Conservation (phyloP, 129 eudicot species). For the Daucus carota region DNA sequence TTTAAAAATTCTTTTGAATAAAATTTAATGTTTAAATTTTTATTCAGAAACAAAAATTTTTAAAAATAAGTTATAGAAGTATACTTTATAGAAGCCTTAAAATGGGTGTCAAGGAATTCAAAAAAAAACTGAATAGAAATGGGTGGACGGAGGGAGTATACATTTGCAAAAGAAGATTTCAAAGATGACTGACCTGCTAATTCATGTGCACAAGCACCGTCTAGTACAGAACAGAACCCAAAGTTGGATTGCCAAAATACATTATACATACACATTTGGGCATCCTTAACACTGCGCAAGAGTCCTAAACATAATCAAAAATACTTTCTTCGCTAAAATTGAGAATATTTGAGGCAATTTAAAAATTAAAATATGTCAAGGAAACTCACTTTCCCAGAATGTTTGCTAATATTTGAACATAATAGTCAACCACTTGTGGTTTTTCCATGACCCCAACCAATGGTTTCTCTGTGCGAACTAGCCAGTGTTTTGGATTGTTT, state of each 20-base stretch:
- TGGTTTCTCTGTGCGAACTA: conserved; percentile 60
- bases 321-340: neutral
- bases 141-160: no score
- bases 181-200: conserved; percentile 43
- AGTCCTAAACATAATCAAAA: neutral
- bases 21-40: no score
- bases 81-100: no score
- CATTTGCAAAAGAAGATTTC: neutral
- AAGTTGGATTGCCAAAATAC: conserved; percentile 54
- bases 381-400: conserved; percentile 66
- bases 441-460: conserved; percentile 38
- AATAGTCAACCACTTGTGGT: conserved; percentile 69
- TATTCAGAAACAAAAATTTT: no score
- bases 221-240: conserved; percentile 85
- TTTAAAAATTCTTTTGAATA: no score
- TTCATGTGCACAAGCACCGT: conserved; percentile 62
- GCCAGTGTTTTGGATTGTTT: conserved; percentile 54
- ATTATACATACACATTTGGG: conserved; percentile 89
- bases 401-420: conserved; percentile 43
- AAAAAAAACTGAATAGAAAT: no score
- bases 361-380: neutral
- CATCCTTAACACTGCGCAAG: conserved; percentile 63
- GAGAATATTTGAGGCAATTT: neutral
- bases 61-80: no score
- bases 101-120: no score